phyloP scores from a whole-genome alignment of 2,329 filamentous ascomycete genomes.

The Lachnellula occidentalis region DNA sequence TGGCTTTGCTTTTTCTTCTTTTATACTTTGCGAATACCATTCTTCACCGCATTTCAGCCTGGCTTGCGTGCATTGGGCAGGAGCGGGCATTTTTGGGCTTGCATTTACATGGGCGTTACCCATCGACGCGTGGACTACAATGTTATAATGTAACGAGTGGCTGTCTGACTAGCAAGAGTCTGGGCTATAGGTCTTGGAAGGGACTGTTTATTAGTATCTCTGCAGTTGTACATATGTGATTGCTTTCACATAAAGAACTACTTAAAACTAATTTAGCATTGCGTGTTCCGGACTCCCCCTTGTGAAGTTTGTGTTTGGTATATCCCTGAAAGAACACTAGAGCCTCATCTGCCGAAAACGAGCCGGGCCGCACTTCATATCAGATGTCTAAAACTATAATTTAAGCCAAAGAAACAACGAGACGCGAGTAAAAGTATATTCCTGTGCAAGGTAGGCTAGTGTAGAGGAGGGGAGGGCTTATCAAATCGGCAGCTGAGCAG shows the following conservation, averaged over 20 bases:
- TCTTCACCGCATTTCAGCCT: constrained; percentile 27
- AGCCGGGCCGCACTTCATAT: not conserved
- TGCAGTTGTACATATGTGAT: constrained; percentile 9
- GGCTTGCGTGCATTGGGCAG: constrained; percentile 25
- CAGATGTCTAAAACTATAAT: no score
- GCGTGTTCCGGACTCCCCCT: not conserved
- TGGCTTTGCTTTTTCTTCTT: constrained; percentile 17
- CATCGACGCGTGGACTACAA: constrained; percentile 5
- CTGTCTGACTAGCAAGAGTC: not conserved
- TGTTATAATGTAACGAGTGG: constrained; percentile 8
- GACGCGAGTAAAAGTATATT: no score
- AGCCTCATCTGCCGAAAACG: not conserved
- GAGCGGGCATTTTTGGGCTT: constrained; percentile 22
- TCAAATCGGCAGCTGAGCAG: no score
- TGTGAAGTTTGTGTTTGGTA: not conserved
- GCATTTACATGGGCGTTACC: constrained; percentile 28
- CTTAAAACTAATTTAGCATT: not conserved
- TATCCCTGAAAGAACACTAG: not conserved
- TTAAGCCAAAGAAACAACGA: no score
- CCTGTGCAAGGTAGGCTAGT: no score
- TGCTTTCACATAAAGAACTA: not conserved
- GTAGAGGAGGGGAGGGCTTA: no score
- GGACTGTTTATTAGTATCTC: constrained; percentile 5
- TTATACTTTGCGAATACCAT: constrained; percentile 23
- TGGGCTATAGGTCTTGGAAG: not conserved